A percentile compares a stretch with the other conserved stretches of the same genome.
Conservation (phyloP, 371 early-diverging fungal genomes). For the Nematocida major region DNA sequence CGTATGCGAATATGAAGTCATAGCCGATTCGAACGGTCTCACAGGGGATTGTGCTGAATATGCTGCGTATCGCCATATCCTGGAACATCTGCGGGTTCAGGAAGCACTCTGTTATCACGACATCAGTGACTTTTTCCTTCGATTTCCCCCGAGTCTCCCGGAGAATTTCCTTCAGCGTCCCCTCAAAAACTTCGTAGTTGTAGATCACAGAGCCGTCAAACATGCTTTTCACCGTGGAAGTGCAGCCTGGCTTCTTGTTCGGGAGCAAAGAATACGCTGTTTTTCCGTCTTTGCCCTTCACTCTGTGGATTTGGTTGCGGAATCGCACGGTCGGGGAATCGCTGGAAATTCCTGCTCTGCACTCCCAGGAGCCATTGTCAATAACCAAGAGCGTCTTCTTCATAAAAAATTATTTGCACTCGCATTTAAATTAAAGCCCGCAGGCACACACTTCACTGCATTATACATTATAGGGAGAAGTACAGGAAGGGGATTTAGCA, state of each 20-base stretch:
- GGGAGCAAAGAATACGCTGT: neutral
- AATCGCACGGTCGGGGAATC: slow-evolving; percentile 34
- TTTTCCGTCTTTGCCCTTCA: slow-evolving; percentile 26
- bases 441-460: no score
- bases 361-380: slow-evolving; percentile 63
- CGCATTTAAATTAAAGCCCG: neutral
- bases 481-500: no score
- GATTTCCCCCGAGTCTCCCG: slow-evolving; percentile 9
- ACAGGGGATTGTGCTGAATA: slow-evolving; percentile 59
- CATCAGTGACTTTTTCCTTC: slow-evolving; percentile 26
- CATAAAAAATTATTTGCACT: slow-evolving; percentile 1
- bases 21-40: slow-evolving; percentile 58
- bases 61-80: slow-evolving; percentile 39
- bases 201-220: slow-evolving; percentile 62
- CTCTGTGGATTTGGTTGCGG: slow-evolving; percentile 60
- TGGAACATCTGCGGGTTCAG: slow-evolving; percentile 54
- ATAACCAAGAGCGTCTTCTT: slow-evolving; percentile 41
- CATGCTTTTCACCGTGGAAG: slow-evolving; percentile 51
- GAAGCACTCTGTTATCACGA: slow-evolving; percentile 62
- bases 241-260: slow-evolving; percentile 41
- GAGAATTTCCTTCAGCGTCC: slow-evolving; percentile 57
- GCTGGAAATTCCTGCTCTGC: slow-evolving; percentile 58
- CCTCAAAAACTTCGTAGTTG: slow-evolving; percentile 61
- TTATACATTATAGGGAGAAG: no score
- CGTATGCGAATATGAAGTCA: slow-evolving; percentile 61